Percentiles rank a stretch among this genome's conserved stretches.
phyloP scores from a whole-genome alignment of 371 early-diverging fungal species.

The Phascolomyces articulosus region DNA sequence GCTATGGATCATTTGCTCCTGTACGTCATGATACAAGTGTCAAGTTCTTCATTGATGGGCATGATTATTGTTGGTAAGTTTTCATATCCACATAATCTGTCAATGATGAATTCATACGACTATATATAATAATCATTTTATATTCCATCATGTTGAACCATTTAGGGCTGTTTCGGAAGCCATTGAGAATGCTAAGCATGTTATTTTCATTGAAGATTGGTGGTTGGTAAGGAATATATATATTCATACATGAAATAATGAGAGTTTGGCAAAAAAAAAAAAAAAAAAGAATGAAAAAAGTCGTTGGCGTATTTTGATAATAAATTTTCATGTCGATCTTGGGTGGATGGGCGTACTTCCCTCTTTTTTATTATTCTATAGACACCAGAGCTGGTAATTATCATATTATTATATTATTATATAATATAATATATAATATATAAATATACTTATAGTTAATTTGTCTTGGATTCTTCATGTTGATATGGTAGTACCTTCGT shows the following conservation, averaged over 20 bases:
- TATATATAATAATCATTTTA: too few species aligned
- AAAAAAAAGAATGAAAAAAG: background rate
- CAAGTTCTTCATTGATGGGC: slow-evolving; percentile 82
- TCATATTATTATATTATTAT: background rate
- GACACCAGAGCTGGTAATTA: slow-evolving; percentile 52
- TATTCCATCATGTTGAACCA: too few species aligned
- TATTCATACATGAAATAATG: too few species aligned
- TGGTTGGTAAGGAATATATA: slow-evolving; percentile 68
- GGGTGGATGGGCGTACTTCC: too few species aligned
- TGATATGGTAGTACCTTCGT: slow-evolving; percentile 67
- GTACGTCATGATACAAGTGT: slow-evolving; percentile 69
- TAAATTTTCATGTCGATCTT: too few species aligned
- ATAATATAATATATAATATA: background rate
- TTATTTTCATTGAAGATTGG: slow-evolving; percentile 92
- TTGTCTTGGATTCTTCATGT: background rate
- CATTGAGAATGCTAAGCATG: slow-evolving; percentile 71
- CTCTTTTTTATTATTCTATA: slow-evolving; percentile 11
- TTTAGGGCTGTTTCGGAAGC: slow-evolving; percentile 79
- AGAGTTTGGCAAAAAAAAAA: too few species aligned
- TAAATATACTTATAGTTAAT: too few species aligned
- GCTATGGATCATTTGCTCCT: slow-evolving; percentile 84
- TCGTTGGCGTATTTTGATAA: too few species aligned
- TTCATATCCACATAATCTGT: background rate
- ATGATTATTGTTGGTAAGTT: slow-evolving; percentile 73
- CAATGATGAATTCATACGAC: too few species aligned